A percentile compares a stretch with the other conserved stretches of the same genome.
Evolutionary conservation across 768 basidiomycete species (phyloP).

Genomic region (Nidula microcarpa): DNA sequence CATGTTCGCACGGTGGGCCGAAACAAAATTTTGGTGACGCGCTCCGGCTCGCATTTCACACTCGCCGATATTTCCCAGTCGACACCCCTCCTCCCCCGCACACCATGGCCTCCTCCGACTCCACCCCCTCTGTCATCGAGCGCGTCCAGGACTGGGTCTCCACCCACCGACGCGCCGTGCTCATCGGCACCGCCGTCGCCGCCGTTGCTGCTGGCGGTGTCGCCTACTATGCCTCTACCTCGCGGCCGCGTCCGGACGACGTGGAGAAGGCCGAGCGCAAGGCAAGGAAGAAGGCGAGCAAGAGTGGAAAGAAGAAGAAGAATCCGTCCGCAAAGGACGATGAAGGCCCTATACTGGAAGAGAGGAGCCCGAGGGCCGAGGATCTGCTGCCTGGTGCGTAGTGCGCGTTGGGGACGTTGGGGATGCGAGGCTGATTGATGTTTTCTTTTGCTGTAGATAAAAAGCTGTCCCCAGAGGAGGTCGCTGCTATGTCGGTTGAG

Average conservation of each 20-base stretch:
- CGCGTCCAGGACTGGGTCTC: conserved; percentile 67
- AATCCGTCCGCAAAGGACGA: conserved; percentile 42
- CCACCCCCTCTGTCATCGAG: conserved; percentile 38
- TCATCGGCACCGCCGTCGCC: conserved; percentile 71
- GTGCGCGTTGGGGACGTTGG: no score
- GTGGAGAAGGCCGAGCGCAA: conserved; percentile 43
- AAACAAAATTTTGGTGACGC: conserved; percentile 2
- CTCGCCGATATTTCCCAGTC: neutral
- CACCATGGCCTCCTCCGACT: conserved; percentile 8
- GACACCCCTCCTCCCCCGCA: conserved; percentile 3
- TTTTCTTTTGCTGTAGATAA: conserved; percentile 4
- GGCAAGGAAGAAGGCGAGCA: conserved; percentile 43
- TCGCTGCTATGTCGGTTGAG: conserved; percentile 55
- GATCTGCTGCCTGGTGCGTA: conserved; percentile 13
- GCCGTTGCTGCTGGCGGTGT: conserved; percentile 69
- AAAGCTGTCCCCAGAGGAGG: conserved; percentile 32
- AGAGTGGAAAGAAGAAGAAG: conserved; percentile 54
- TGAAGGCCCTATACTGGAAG: conserved; percentile 81
- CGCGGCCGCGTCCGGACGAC: conserved; percentile 25
- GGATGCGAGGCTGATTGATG: neutral
- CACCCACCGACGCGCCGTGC: conserved; percentile 75
- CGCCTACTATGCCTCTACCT: conserved; percentile 71
- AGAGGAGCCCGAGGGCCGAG: conserved; percentile 45
- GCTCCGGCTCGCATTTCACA: neutral
- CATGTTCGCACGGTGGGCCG: neutral